These are phyloP conservation scores for Phaseolus coccineus DNA, from an alignment of 331 rosid genomes.

Conservation along the genomic window DNA sequence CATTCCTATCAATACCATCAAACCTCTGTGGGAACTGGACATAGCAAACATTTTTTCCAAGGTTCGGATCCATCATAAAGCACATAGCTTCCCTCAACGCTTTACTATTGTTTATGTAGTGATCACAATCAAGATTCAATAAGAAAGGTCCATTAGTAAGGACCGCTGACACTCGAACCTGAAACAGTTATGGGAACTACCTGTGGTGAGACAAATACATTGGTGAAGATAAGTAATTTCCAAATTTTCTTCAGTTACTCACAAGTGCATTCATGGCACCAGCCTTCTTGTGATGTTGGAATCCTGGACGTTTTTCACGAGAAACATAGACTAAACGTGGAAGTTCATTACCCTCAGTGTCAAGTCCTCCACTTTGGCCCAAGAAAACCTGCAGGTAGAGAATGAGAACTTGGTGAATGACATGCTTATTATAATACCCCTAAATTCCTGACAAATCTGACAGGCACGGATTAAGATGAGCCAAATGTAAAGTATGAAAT, in stretches of 20 bases:
- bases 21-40: slow-evolving; percentile 99
- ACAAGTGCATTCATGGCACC: slow-evolving; percentile 99
- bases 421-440: slow-evolving; percentile 13
- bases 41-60: slow-evolving; percentile 92
- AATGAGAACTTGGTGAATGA: slow-evolving; percentile 32
- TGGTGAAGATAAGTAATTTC: slow-evolving; percentile 14
- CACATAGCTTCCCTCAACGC: slow-evolving; percentile 99
- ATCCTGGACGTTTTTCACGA: slow-evolving; percentile 99
- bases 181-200: slow-evolving; percentile 39
- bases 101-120: slow-evolving; percentile 93
- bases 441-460: slow-evolving; percentile 13
- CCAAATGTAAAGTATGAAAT: slow-evolving; percentile 8
- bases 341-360: slow-evolving; percentile 90
- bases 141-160: slow-evolving; percentile 97
- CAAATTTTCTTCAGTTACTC: slow-evolving; percentile 50
- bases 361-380: slow-evolving; percentile 99
- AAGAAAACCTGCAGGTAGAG: slow-evolving; percentile 80
- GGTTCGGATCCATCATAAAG: slow-evolving; percentile 98
- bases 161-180: slow-evolving; percentile 99
- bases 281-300: slow-evolving; percentile 99
- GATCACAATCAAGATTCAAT: slow-evolving; percentile 99
- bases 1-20: slow-evolving; percentile 94
- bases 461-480: slow-evolving; percentile 34
- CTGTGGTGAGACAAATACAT: slow-evolving; percentile 20
- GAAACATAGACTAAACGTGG: slow-evolving; percentile 98